Evolutionary conservation across 2,329 filamentous ascomycete genomes (phyloP).

Genomic region (Chaetomiaceae sp.): DNA sequence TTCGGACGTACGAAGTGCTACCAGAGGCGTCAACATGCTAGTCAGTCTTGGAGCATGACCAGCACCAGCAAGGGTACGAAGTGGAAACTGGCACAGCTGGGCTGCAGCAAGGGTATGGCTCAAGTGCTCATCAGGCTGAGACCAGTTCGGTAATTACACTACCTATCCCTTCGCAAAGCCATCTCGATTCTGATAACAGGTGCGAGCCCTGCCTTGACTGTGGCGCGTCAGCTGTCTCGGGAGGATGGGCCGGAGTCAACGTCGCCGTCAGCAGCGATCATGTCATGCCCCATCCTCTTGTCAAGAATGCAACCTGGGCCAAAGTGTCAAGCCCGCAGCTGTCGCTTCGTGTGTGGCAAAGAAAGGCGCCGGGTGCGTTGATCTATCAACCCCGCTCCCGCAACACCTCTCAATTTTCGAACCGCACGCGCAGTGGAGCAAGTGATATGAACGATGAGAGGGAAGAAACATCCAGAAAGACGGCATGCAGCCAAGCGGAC

Average conservation of each 20-base stretch:
- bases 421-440: not conserved
- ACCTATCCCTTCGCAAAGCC: not conserved
- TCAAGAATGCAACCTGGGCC: not conserved
- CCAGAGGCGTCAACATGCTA: not conserved
- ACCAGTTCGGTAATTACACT: not conserved
- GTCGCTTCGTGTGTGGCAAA: not conserved
- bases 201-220: not conserved
- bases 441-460: not conserved
- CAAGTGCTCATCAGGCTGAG: too few species aligned
- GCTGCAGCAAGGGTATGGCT: too few species aligned
- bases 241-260: not conserved
- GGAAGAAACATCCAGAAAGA: not conserved
- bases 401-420: not conserved
- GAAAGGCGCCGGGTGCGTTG: not conserved
- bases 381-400: not conserved
- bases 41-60: too few species aligned
- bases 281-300: not conserved
- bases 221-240: not conserved
- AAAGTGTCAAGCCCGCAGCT: not conserved
- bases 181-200: not conserved
- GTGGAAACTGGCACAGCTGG: too few species aligned
- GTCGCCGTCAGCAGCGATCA: not conserved
- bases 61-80: too few species aligned
- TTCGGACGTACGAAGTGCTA: not conserved
- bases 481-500: constrained; percentile 8